Base-by-base conservation (phyloP, 441 rosid genomes). In the Aquilaria agallochum region DNA sequence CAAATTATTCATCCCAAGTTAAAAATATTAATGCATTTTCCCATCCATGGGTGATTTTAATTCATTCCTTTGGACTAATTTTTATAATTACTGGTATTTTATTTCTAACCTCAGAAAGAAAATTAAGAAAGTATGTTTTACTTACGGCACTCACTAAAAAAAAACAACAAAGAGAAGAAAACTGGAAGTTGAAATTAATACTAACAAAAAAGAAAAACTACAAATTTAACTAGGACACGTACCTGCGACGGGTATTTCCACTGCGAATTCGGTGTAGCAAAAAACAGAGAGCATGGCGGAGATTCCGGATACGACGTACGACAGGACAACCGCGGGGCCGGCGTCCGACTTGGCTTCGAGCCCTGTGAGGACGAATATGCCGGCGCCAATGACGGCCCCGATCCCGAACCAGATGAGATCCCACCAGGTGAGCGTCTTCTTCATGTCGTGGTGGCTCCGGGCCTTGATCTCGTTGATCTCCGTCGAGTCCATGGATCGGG, bases 211-310 rank as follows among this genome's bases (percentile, higher is more conserved):
- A 27, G 50, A 45, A 33, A 4, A 5, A 53, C 1, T n/a, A 20
- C 27, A 55, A 33, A n/a, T 45, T 55, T 10, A 55, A 55, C 7
- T 53, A 9, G 20, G 13, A 5, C 27, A 12, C 30, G 1, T 73
- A 87, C 92, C 95, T 10, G 96, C 96, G 33, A 94, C 97, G 0
- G 98, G 97, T 47, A 94, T 88, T 74, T 94, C 97, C 4, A 90
- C 97, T n/a, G 97, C 98, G 42, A 94, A 94, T 78, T 94, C 97
- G 2, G 97, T 90, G 76, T 93, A 93, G 64, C 98, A 88, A 66
- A 93, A 93, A 3, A 93, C 97, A 7, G 98, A 90, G 47, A 94
- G 97, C 97, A 94, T 80, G 9, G 97, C 95, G 2, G 96, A 94
- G 34, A 85, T 10, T n/a, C 98, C 97, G 0, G 97, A 90, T 45